Evolutionary conservation across 2,329 filamentous ascomycete genomes (phyloP), one percentile per base, ranked within the genome.

Genomic region (Epichloe festucae): DNA sequence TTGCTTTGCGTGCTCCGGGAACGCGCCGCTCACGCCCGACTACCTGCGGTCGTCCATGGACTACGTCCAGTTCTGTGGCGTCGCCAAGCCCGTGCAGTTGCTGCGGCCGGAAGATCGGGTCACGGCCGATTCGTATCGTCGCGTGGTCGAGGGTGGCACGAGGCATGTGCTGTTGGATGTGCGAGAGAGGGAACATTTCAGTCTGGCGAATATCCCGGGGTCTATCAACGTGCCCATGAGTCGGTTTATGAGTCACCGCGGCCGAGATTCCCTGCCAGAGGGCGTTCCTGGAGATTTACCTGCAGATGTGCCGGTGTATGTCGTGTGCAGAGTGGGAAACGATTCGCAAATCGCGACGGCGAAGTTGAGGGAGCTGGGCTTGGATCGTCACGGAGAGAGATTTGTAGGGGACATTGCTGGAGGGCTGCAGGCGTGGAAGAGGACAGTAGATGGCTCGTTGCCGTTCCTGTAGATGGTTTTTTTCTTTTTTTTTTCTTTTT

Each of bases 41-140:
- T 77, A 75, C 7, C 68, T 95, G 49, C 70, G 66, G 19, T 76
- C 74, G 0, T 82, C 79, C 5, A 71, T 90, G 46, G 88, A 96
- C 63, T 97, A 97, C 63, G 76, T 86, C 0, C 81, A 84, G 49
- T 96, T 97, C 63, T 97, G 91, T 62, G 89, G 90, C 4, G 74
- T 80, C 1, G 65, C 69, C 1, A 56, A 63, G 48, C 76, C 81
- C 0, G 70, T 84, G 17, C 68, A 72, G 10, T 55, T 85, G 3
- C 73, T 95, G 1, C 63, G 60, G 5, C 68, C 79, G 0, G 73
- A 81, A 0, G 85, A 93, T 58, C 78, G 89, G 8, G 75, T 95
- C 36, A 78, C 81, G 0, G 81, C 82, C 0, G 60, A 67, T 0
- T 75, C 84, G 5, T 90, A 88, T 58, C 73, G 17, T 52, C 58